Evolutionary conservation across 2,329 filamentous ascomycete genomes (phyloP).

Genomic region (Penicillium janthinellum): DNA sequence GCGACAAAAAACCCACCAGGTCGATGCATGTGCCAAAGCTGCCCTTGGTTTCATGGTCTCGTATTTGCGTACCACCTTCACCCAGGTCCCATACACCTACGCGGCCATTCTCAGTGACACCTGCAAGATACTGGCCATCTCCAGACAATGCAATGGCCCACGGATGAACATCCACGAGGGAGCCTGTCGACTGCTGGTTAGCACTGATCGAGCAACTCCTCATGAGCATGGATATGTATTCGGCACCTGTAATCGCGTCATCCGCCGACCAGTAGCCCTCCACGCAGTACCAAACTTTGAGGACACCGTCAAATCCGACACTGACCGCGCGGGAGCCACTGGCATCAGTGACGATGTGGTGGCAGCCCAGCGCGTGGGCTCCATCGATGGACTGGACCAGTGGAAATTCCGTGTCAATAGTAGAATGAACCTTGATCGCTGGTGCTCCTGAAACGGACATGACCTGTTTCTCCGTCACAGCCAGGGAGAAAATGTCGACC

Average conservation of each 20-base stretch:
- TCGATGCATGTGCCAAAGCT: conserved; percentile 90
- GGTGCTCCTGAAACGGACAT: conserved; percentile 85
- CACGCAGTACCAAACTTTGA: conserved; percentile 75
- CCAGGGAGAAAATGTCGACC: conserved; percentile 81
- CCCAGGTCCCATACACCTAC: conserved; percentile 84
- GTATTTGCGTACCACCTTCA: conserved; percentile 63
- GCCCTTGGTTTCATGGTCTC: conserved; percentile 87
- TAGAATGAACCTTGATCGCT: conserved; percentile 77
- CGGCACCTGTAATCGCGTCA: conserved; percentile 47
- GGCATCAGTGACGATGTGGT: conserved; percentile 75
- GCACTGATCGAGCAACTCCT: not conserved
- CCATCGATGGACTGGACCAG: conserved; percentile 76
- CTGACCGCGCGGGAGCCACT: conserved; percentile 75
- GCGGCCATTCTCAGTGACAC: conserved; percentile 82
- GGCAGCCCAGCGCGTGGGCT: conserved; percentile 85
- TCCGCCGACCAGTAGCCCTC: conserved; percentile 59
- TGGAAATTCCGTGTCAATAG: conserved; percentile 69
- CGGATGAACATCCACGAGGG: conserved; percentile 61
- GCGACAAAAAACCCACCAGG: conserved; percentile 53
- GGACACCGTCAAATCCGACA: conserved; percentile 84
- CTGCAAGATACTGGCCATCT: conserved; percentile 81
- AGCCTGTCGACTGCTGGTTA: conserved; percentile 16
- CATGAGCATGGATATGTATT: not conserved
- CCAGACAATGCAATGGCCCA: conserved; percentile 88
- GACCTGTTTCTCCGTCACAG: conserved; percentile 71